A percentile compares a stretch with the other conserved stretches of the same genome.
Conservation (phyloP, 1,284 basidiomycete genomes). For the Ceratobasidium papillatum region DNA sequence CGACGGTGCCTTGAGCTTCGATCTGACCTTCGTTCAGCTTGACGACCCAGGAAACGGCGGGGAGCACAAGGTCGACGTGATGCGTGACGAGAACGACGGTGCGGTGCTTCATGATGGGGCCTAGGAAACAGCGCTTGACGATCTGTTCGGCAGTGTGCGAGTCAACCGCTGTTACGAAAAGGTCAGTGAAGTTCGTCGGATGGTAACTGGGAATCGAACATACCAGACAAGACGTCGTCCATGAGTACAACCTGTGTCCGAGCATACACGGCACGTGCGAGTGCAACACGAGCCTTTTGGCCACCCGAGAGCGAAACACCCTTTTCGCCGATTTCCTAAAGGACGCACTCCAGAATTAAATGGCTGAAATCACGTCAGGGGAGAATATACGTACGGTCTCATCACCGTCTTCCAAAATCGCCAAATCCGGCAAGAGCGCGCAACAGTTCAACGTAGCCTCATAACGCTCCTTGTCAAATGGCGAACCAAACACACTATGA, state of each 20-base stretch:
- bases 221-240: constrained; percentile 40
- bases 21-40: constrained; percentile 27
- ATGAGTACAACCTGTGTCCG: constrained; percentile 49
- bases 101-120: constrained; percentile 69
- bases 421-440: constrained; percentile 45
- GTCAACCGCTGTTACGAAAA: constrained; percentile 53
- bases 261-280: constrained; percentile 44
- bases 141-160: constrained; percentile 76
- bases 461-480: constrained; percentile 51
- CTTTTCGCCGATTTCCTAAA: constrained; percentile 39
- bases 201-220: too few relatives aligned
- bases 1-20: constrained; percentile 28
- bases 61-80: constrained; percentile 78
- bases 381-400: constrained; percentile 41
- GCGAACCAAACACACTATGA: constrained; percentile 52
- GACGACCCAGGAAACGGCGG: constrained; percentile 59
- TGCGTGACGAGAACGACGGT: constrained; percentile 82
- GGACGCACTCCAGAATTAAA: neutral
- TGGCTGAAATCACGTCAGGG: neutral
- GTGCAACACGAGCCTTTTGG: constrained; percentile 42
- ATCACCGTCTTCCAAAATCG: constrained; percentile 48
- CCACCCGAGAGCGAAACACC: constrained; percentile 31
- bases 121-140: constrained; percentile 68
- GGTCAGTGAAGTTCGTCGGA: too few relatives aligned
- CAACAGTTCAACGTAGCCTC: constrained; percentile 48